Base-by-base conservation (phyloP, 495 filamentous ascomycete species). In the Penicillium canescens region DNA sequence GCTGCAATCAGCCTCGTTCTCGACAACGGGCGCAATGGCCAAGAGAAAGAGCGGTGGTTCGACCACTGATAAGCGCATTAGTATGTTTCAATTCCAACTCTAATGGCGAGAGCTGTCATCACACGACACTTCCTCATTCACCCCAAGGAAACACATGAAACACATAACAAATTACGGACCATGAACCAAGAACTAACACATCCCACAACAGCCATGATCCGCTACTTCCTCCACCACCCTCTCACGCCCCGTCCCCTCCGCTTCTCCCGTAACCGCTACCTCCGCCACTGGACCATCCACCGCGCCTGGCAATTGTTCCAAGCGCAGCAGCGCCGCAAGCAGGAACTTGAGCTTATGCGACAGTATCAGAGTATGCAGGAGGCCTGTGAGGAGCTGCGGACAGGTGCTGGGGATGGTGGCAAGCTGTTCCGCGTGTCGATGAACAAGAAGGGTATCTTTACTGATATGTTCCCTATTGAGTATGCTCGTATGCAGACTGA, bases 211-310 rank as follows among this genome's bases (percentile, higher is more conserved):
- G 85, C 78, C 20, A 52, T 81, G 16, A 88, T 88, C 65, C 81
- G 82, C 62, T 87, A 87, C 72, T 80, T 83, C 71, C 82, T 88
- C 53, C 55, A 70, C 49, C 85, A 89, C 68, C 81, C 83, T 34
- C 68, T 78, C 41, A 86, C 82, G 21, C 90, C 90, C 0, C 85
- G 89, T 3, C 91, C 92, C 3, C 82, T 97, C 57, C 84, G 89
- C 55, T 87, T 96, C 80, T 89, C 84, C 23, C 90, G 92, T 57
- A 88, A 87, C 75, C 88, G 94, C 49, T 82, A 83, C 75, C 86
- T 98, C 59, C 89, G 94, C 21, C 94, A 99, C 78, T 99, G 95
- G 94, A 96, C 94, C 46, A 98, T 99, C 77, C 92, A 98, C 76
- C 91, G 94, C 59, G 94, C 92, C 18, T 97, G 91, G 88, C 77